Percentiles rank a stretch among this genome's conserved stretches.
phyloP scores from a whole-genome alignment of 1,139 yeast species.

The Debaryomyces subglobosus region DNA sequence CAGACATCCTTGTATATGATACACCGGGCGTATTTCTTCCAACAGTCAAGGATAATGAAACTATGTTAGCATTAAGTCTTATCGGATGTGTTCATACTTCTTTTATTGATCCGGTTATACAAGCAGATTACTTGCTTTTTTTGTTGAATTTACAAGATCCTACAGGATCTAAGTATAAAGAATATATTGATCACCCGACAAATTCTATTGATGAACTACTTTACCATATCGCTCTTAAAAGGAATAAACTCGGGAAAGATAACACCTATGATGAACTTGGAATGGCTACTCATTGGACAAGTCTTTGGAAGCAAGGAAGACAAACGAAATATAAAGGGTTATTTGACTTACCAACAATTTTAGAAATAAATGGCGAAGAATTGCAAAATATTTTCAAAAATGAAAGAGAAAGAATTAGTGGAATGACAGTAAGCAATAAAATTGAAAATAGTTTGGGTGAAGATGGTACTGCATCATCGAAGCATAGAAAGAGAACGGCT shows the following conservation, averaged over 20 bases:
- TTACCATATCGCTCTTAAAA: constrained; percentile 51
- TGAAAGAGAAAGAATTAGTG: constrained; percentile 35
- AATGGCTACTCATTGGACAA: constrained; percentile 70
- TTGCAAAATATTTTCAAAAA: constrained; percentile 27
- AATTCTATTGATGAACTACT: constrained; percentile 71
- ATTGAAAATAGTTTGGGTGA: constrained; percentile 41
- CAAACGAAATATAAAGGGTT: constrained; percentile 33
- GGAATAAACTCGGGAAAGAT: constrained; percentile 35
- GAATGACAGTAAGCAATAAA: constrained; percentile 32
- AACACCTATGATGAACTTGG: constrained; percentile 57
- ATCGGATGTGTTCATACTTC: constrained; percentile 78
- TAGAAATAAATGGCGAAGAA: constrained; percentile 30
- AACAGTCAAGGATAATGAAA: constrained; percentile 61
- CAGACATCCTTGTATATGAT: constrained; percentile 76
- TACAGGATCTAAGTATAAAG: constrained; percentile 46
- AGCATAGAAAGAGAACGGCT: constrained; percentile 46
- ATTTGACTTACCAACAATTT: constrained; percentile 42
- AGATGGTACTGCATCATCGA: constrained; percentile 41
- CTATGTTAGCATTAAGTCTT: constrained; percentile 76
- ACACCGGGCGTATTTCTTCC: constrained; percentile 95
- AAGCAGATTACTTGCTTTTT: constrained; percentile 83
- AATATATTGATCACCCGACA: constrained; percentile 64
- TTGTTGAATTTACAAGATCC: constrained; percentile 68
- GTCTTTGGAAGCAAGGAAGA: constrained; percentile 67
- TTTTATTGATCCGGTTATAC: constrained; percentile 78